Conservation (phyloP, 441 rosid species). For the Erysimum cheiri region DNA sequence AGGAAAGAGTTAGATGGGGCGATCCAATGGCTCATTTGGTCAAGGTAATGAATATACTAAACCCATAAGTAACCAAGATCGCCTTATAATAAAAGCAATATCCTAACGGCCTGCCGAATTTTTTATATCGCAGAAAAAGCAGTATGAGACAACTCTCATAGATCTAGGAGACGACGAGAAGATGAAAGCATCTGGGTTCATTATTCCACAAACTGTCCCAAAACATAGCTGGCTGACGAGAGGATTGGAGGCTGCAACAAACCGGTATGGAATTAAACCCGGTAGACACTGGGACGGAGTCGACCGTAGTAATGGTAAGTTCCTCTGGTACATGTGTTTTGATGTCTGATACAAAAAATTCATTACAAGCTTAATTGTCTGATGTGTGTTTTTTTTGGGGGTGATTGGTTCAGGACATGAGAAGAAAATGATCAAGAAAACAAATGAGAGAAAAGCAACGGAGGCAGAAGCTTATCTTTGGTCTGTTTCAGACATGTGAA, state of each 20-base stretch:
- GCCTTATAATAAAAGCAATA: neutral
- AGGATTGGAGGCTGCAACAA: constrained; percentile 79
- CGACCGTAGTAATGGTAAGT: constrained; percentile 81
- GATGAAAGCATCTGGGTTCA: constrained; percentile 91
- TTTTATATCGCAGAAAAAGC: constrained; percentile 57
- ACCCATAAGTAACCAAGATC: neutral
- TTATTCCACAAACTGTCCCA: constrained; percentile 84
- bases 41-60: constrained; percentile 53
- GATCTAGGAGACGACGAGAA: constrained; percentile 85
- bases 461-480: constrained; percentile 93
- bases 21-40: constrained; percentile 98
- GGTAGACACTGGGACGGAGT: constrained; percentile 99
- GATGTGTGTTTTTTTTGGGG: neutral
- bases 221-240: constrained; percentile 86
- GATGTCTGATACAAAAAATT: neutral
- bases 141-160: constrained; percentile 50
- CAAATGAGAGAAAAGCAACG: constrained; percentile 79
- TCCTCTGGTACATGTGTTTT: constrained; percentile 25
- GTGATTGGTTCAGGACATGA: constrained; percentile 63
- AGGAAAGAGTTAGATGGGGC: constrained; percentile 81
- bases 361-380: neutral
- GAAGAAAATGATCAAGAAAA: constrained; percentile 65
- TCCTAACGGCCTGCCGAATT: neutral
- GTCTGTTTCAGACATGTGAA: constrained; percentile 90
- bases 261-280: constrained; percentile 85